A percentile compares a stretch with the other conserved stretches of the same genome.
These are phyloP conservation scores for Anacardium occidentale DNA, from an alignment of 345 rosid genomes.

Conservation along the genomic window DNA sequence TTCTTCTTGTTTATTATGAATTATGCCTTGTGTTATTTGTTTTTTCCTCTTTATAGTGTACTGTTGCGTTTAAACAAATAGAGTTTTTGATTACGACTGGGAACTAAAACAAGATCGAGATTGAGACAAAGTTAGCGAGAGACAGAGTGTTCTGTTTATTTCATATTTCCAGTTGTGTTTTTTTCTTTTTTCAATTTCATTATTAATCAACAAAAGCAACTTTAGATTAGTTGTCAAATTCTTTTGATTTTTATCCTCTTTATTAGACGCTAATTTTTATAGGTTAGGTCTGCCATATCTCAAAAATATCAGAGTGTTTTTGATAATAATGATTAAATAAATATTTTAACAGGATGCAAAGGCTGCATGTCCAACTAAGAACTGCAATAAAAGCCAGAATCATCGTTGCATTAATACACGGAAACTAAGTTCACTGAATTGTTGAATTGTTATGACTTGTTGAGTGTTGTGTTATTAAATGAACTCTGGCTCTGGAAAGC, in stretches of 20 bases:
- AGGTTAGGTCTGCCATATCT: no score
- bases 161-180: not conserved
- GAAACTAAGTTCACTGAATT: not conserved
- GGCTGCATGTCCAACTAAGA: not conserved
- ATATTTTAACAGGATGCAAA: not conserved
- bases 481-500: not conserved
- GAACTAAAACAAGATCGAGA: not conserved
- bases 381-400: not conserved
- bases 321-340: no score
- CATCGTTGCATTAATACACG: not conserved
- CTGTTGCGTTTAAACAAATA: not conserved
- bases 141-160: not conserved
- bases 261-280: no score
- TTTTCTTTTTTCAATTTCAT: not conserved
- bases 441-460: slow-evolving; percentile 5
- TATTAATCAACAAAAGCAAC: no score
- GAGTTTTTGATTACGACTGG: not conserved
- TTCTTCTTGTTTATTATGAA: not conserved
- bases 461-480: not conserved
- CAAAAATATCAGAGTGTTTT: no score
- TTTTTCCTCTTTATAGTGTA: not conserved
- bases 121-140: not conserved
- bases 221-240: no score
- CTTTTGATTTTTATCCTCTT: not conserved
- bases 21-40: no score